phyloP scores from a whole-genome alignment of 345 rosid species.

The Limnanthes douglasii region DNA sequence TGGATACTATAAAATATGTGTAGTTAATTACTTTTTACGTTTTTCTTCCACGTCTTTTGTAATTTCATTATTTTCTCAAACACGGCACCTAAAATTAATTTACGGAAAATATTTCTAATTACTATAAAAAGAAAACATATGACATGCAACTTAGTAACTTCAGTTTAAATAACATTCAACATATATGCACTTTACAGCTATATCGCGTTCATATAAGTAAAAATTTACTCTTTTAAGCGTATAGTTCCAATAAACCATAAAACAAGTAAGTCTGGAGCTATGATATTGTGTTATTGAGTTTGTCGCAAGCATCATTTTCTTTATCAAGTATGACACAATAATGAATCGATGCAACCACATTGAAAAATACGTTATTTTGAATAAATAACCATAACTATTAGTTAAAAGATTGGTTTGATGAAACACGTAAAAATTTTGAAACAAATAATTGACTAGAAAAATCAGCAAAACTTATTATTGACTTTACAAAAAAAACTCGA shows the following conservation, averaged over 20 bases:
- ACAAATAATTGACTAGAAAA: too few species aligned
- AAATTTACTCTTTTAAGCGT: background rate
- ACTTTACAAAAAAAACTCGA: too few species aligned
- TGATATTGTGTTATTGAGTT: constrained; percentile 32
- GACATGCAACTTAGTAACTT: background rate
- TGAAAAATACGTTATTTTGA: constrained; percentile 46
- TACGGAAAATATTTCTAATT: constrained; percentile 38
- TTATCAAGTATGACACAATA: constrained; percentile 29
- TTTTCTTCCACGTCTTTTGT: constrained; percentile 38
- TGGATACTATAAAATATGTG: background rate
- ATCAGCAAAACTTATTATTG: too few species aligned
- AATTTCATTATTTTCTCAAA: constrained; percentile 43
- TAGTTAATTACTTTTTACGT: constrained; percentile 24
- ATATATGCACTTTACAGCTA: background rate
- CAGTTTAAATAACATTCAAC: too few species aligned
- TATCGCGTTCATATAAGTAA: background rate
- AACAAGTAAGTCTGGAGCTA: constrained; percentile 42
- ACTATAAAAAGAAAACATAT: constrained; percentile 10
- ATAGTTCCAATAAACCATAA: constrained; percentile 16
- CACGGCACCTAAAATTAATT: constrained; percentile 28
- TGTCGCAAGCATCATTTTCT: constrained; percentile 39
- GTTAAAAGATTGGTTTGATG: too few species aligned
- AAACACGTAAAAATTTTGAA: too few species aligned
- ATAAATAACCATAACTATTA: background rate
- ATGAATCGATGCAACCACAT: constrained; percentile 38